Percentiles rank a stretch among this genome's conserved stretches.
These are phyloP conservation scores for Suillus ampliporus DNA, from an alignment of 768 basidiomycete species.

Conservation along the genomic window DNA sequence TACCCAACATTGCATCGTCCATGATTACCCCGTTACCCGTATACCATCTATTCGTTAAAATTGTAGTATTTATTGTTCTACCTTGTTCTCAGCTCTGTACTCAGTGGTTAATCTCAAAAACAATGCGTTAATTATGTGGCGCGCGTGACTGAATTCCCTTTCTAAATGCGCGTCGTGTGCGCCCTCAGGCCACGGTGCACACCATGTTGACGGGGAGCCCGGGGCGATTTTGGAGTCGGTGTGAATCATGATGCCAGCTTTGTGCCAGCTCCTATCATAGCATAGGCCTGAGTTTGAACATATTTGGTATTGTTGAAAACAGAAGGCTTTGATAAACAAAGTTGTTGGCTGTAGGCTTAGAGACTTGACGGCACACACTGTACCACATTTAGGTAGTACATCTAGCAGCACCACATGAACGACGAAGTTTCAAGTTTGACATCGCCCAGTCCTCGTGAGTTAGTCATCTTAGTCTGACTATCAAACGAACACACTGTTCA, in stretches of 20 bases:
- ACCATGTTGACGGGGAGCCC: too few relatives aligned
- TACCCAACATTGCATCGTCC: background rate
- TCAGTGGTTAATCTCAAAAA: too few relatives aligned
- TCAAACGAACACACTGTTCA: background rate
- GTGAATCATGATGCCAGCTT: too few relatives aligned
- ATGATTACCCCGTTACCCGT: slow-evolving; percentile 2
- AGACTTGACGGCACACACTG: background rate
- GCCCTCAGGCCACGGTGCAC: too few relatives aligned
- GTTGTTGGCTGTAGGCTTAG: too few relatives aligned
- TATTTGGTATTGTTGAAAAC: slow-evolving; percentile 3
- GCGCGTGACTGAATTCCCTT: background rate
- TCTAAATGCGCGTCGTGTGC: too few relatives aligned
- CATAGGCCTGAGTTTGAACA: background rate
- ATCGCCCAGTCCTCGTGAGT: background rate
- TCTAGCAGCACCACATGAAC: background rate
- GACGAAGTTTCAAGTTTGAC: background rate
- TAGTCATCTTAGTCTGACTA: background rate
- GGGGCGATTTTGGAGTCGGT: too few relatives aligned
- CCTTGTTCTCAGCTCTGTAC: background rate
- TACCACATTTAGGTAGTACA: background rate
- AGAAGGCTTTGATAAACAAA: background rate
- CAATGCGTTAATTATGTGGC: background rate
- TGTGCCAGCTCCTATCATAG: too few relatives aligned
- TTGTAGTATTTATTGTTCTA: background rate
- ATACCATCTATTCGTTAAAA: background rate